Evolutionary conservation across 495 filamentous ascomycete species (phyloP), one percentile per base, ranked within the genome.

Genomic region (Xylaria castorea): DNA sequence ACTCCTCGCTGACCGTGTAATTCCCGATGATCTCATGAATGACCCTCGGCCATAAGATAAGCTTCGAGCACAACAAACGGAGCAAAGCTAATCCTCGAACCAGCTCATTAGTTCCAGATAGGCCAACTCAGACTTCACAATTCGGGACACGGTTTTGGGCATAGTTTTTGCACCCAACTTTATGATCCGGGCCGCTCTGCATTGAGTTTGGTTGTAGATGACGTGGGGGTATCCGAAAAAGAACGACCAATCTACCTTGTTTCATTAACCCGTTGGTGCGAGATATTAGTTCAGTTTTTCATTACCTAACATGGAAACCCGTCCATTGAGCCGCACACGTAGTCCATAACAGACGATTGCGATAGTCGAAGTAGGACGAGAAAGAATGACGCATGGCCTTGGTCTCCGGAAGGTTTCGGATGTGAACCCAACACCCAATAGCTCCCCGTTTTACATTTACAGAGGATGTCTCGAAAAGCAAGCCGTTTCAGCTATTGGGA

Each of bases 1-100:
- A 22, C 60, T 30, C n/a, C n/a, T 68, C 66, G 66, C 66, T 68
- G 30, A 57, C 66, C 66, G 66, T 25, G 32, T 40, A 67, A 67
- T 67, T 51, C 32, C 64, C 30, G 64, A 67, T 22, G n/a, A 67
- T 53, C 46, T 51, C 64, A 53, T 53, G 16, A 27, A 7, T 32
- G 36, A 55, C 34, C 14, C 50, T 11, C 5, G 20, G n/a, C 46
- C 46, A 48, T n/a, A 48, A 18, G 20, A 6, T n/a, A 16, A 27
- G 32, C 65, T 32, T 44, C 12, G 22, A 32, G 25, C 6, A 1
- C 22, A 8, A 53, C 3, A 11, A 1, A 12, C 25, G 25, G 25
- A 34, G 12, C 62, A 34, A 46, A n/a, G 42, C 42, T 22, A 32
- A 18, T n/a, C 20, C 32, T 1, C 9, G 34, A 38, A 38, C 34